phyloP scores from a whole-genome alignment of 345 rosid species.

The Lumnitzera littorea region DNA sequence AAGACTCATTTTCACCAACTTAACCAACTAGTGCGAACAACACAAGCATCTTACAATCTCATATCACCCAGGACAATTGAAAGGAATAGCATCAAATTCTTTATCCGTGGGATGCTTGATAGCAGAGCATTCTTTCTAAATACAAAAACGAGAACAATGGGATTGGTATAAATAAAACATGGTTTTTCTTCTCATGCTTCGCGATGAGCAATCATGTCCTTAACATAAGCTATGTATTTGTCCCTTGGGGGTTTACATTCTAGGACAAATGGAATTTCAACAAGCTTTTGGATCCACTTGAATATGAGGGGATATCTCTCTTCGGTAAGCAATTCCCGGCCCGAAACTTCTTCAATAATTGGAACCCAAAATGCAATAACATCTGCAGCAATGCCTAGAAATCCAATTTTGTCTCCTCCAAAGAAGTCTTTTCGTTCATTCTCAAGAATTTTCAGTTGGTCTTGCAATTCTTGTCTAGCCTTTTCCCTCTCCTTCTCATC shows the following conservation, averaged over 20 bases:
- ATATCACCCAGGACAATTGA: no score
- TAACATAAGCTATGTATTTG: slow-evolving; percentile 13
- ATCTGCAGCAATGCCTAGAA: slow-evolving; percentile 21
- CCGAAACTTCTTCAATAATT: slow-evolving; percentile 15
- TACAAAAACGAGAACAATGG: no score
- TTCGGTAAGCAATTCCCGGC: slow-evolving; percentile 13
- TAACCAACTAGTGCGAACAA: no score
- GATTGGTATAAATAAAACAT: no score
- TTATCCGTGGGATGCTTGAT: no score
- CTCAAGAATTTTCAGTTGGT: slow-evolving; percentile 20
- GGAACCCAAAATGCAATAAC: slow-evolving; percentile 21
- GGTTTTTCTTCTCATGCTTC: neutral
- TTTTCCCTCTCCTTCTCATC: slow-evolving; percentile 13
- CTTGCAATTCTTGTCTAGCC: slow-evolving; percentile 16
- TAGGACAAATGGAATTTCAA: neutral
- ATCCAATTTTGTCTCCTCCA: slow-evolving; percentile 21
- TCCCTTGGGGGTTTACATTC: slow-evolving; percentile 25
- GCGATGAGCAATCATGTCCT: neutral
- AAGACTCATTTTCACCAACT: no score
- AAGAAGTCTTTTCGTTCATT: slow-evolving; percentile 24
- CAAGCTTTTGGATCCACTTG: slow-evolving; percentile 18
- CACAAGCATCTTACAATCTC: no score
- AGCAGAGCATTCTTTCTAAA: no score
- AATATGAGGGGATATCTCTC: slow-evolving; percentile 10
- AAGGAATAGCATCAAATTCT: no score